phyloP scores from a whole-genome alignment of 2,329 filamentous ascomycete species.

The Colletotrichum zoysiae region DNA sequence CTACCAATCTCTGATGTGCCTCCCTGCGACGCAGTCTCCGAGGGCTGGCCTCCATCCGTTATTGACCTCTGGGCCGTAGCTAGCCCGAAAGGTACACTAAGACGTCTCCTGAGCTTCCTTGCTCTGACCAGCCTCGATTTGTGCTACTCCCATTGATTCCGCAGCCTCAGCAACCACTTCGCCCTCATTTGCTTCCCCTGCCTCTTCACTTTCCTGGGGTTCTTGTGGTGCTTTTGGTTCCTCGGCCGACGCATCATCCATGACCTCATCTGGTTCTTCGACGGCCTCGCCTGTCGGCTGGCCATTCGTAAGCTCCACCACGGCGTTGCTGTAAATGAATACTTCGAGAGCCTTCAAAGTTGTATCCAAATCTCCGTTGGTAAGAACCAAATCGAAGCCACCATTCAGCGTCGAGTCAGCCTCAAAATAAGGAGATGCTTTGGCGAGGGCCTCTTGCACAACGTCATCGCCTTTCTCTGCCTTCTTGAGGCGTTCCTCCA shows the following conservation, averaged over 20 bases:
- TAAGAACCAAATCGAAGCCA: constrained; percentile 39
- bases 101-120: background rate
- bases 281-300: constrained; percentile 1
- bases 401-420: constrained; percentile 36
- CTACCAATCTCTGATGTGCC: constrained; percentile 4
- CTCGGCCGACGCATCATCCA: constrained; percentile 31
- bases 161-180: background rate
- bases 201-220: background rate
- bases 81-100: background rate
- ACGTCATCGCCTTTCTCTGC: constrained; percentile 45
- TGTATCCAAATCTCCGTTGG: constrained; percentile 39
- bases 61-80: background rate
- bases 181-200: background rate
- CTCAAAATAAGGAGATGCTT: constrained; percentile 45
- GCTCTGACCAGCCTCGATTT: constrained; percentile 2
- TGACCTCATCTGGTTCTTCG: constrained; percentile 20
- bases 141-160: background rate
- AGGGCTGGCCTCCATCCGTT: background rate
- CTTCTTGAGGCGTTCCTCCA: constrained; percentile 48
- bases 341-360: constrained; percentile 32
- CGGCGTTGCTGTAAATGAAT: constrained; percentile 23
- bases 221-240: background rate
- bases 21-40: background rate
- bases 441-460: constrained; percentile 46
- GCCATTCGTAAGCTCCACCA: constrained; percentile 12